Conservation (phyloP, 2,329 filamentous ascomycete species). For the Hypoxylon sp. region DNA sequence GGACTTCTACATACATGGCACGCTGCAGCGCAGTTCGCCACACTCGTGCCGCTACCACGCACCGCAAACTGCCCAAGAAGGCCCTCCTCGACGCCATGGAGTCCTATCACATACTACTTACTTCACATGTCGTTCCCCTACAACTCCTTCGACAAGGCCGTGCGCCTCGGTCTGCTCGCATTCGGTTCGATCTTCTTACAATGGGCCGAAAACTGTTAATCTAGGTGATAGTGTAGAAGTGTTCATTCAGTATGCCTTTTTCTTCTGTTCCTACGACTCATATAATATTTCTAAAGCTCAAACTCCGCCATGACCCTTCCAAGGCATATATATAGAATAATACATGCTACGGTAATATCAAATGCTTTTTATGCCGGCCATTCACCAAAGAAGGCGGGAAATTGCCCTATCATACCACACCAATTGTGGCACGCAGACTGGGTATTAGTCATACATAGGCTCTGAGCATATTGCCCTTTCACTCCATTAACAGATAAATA, state of each 20-base stretch:
- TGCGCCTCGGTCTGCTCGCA: constrained; percentile 57
- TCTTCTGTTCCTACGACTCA: neutral
- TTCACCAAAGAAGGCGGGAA: constrained; percentile 17
- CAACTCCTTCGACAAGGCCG: constrained; percentile 52
- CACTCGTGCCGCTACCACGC: constrained; percentile 44
- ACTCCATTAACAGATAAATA: constrained; percentile 4
- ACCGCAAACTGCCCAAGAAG: constrained; percentile 33
- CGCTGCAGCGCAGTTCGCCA: constrained; percentile 46
- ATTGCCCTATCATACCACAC: constrained; percentile 32
- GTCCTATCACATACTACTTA: constrained; percentile 58
- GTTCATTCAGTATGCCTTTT: constrained; percentile 10
- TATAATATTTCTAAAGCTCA: constrained; percentile 14
- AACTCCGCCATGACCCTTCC: constrained; percentile 10
- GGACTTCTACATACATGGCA: constrained; percentile 43
- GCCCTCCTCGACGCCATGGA: constrained; percentile 52
- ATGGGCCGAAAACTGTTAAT: no score
- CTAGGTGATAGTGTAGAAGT: neutral
- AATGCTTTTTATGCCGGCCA: constrained; percentile 21
- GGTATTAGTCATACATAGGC: constrained; percentile 18
- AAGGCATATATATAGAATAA: constrained; percentile 6
- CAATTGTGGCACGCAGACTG: constrained; percentile 11
- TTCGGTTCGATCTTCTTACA: constrained; percentile 59
- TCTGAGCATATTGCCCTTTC: neutral
- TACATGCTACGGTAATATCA: constrained; percentile 20
- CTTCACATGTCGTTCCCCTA: constrained; percentile 49